These are phyloP conservation scores for Podospora didyma DNA, from an alignment of 495 filamentous ascomycete species.

Conservation along the genomic window DNA sequence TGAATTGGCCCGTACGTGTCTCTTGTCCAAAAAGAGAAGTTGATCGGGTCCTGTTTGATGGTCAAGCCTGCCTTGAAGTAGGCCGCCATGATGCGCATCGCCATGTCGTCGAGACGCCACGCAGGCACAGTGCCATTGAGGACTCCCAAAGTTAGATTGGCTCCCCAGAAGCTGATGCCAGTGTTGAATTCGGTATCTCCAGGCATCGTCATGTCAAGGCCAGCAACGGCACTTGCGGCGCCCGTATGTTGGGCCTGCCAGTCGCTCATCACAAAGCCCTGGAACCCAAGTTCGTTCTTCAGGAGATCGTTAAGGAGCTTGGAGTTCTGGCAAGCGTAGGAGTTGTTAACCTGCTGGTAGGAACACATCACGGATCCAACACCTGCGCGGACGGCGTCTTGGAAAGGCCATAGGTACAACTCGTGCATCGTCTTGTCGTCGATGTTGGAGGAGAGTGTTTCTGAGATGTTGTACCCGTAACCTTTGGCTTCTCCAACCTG, in stretches of 20 bases:
- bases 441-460: slow-evolving; percentile 73
- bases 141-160: slow-evolving; percentile 77
- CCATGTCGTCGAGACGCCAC: slow-evolving; percentile 93
- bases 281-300: slow-evolving; percentile 90
- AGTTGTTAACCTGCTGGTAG: slow-evolving; percentile 90
- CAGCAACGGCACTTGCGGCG: slow-evolving; percentile 71
- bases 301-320: slow-evolving; percentile 76
- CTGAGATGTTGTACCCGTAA: slow-evolving; percentile 60
- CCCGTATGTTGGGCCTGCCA: slow-evolving; percentile 88
- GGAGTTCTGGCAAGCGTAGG: slow-evolving; percentile 79
- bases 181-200: slow-evolving; percentile 76
- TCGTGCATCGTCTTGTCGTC: slow-evolving; percentile 96
- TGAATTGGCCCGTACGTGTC: slow-evolving; percentile 72
- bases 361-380: slow-evolving; percentile 91
- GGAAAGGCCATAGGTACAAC: slow-evolving; percentile 73
- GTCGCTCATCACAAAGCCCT: slow-evolving; percentile 90
- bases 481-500: slow-evolving; percentile 59
- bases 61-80: slow-evolving; percentile 87
- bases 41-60: slow-evolving; percentile 58
- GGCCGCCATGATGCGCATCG: slow-evolving; percentile 84
- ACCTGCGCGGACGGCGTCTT: slow-evolving; percentile 47
- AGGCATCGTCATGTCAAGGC: slow-evolving; percentile 94
- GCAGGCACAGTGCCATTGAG: slow-evolving; percentile 88
- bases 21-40: slow-evolving; percentile 82
- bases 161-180: slow-evolving; percentile 74